A percentile compares a stretch with the other conserved stretches of the same genome.
Evolutionary conservation across 306 rosid species (phyloP).

Genomic region (Styphnolobium japonicum): DNA sequence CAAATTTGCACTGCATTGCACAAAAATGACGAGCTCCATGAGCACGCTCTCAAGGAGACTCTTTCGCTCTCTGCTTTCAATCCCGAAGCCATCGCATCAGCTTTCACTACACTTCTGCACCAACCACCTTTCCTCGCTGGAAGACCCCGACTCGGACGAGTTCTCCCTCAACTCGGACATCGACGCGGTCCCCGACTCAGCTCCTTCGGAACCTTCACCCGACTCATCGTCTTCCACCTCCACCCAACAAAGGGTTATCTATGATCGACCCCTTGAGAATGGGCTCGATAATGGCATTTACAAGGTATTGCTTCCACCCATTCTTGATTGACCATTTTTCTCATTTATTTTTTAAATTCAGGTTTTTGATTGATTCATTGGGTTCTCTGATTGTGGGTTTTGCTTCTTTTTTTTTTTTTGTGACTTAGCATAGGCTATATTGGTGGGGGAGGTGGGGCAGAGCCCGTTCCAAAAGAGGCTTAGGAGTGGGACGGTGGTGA

Average conservation of each 20-base stretch:
- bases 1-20: too few relatives aligned
- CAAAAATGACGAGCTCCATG: constrained; percentile 43
- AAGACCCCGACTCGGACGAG: constrained; percentile 33
- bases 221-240: constrained; percentile 24
- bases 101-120: constrained; percentile 38
- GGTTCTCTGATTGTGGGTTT: neutral
- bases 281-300: constrained; percentile 81
- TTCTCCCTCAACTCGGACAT: constrained; percentile 1
- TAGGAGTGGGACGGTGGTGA: constrained; percentile 57
- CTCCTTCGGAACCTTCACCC: too few relatives aligned
- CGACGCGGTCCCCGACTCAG: neutral
- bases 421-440: constrained; percentile 60
- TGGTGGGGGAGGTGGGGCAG: constrained; percentile 84
- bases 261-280: constrained; percentile 59
- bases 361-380: neutral
- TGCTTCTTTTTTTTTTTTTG: neutral
- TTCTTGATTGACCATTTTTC: too few relatives aligned
- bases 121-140: constrained; percentile 27
- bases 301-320: constrained; percentile 42
- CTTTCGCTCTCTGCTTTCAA: constrained; percentile 46
- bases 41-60: constrained; percentile 52
- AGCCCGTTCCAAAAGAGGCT: constrained; percentile 81
- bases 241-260: neutral
- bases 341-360: neutral
- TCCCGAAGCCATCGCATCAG: constrained; percentile 2